These are phyloP conservation scores for Gnomoniopsis sp. DNA, from an alignment of 2,329 filamentous ascomycete species.

Conservation along the genomic window DNA sequence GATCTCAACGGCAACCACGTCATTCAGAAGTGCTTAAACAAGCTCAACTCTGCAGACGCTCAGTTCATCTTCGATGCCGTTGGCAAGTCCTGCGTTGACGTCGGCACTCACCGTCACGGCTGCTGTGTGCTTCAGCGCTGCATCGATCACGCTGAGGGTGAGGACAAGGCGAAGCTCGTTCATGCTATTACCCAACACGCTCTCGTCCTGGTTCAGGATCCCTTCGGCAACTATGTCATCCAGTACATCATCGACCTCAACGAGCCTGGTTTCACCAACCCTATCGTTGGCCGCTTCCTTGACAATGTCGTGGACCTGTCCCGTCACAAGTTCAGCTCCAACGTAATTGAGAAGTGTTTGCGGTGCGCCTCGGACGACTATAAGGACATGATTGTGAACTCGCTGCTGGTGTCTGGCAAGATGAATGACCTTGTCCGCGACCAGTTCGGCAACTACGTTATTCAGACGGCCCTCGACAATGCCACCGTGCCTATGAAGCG, in stretches of 20 bases:
- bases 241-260: constrained; percentile 97
- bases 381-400: constrained; percentile 78
- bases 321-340: constrained; percentile 98
- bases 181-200: constrained; percentile 83
- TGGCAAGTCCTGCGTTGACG: constrained; percentile 78
- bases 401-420: constrained; percentile 71
- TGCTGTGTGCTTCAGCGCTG: constrained; percentile 98
- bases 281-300: constrained; percentile 76
- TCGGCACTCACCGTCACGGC: constrained; percentile 94
- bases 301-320: constrained; percentile 70
- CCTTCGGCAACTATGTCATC: constrained; percentile 97
- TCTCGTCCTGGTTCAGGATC: constrained; percentile 88
- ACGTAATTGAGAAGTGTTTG: constrained; percentile 95
- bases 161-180: constrained; percentile 85
- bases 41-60: constrained; percentile 77
- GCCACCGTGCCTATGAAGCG: constrained; percentile 70
- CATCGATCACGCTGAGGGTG: constrained; percentile 91
- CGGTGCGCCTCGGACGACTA: constrained; percentile 75
- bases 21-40: constrained; percentile 98
- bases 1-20: constrained; percentile 98
- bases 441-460: constrained; percentile 94
- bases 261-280: constrained; percentile 82
- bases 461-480: constrained; percentile 92
- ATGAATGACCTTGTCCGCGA: constrained; percentile 88
- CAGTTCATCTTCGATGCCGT: constrained; percentile 98